These are phyloP conservation scores for Pseudocercospora crystallina DNA, from an alignment of 2,329 filamentous ascomycete genomes.

Conservation along the genomic window DNA sequence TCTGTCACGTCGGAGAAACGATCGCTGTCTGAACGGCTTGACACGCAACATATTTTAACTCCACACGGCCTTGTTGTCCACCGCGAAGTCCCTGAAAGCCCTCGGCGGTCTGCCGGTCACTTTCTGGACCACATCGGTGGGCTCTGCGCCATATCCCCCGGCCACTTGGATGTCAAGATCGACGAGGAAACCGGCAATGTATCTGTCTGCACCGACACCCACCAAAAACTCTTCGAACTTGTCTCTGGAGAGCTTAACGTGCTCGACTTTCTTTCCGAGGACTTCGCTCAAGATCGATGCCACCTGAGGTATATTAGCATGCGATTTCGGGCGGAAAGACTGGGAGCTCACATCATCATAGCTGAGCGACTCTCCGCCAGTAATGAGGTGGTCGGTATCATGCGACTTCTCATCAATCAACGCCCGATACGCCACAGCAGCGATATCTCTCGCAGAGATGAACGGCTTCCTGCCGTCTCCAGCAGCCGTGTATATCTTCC, in stretches of 20 bases:
- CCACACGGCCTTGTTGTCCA: conserved; percentile 11
- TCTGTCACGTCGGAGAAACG: conserved; percentile 51
- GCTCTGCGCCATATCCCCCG: conserved; percentile 7
- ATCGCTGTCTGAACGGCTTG: conserved; percentile 38
- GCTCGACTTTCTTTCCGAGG: conserved; percentile 10
- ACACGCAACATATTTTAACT: no score
- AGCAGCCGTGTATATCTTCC: conserved; percentile 46
- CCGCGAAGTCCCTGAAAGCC: conserved; percentile 11
- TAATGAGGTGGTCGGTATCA: conserved; percentile 42
- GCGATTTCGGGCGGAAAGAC: no score
- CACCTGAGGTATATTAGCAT: conserved; percentile 5
- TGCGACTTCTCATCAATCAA: conserved; percentile 42
- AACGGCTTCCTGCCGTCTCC: conserved; percentile 49
- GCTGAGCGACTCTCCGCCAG: conserved; percentile 36
- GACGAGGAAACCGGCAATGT: conserved; percentile 14
- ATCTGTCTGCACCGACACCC: neutral
- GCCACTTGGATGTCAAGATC: conserved; percentile 17
- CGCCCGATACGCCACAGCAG: conserved; percentile 44
- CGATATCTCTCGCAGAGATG: conserved; percentile 50
- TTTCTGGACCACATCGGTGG: conserved; percentile 12
- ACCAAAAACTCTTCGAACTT: conserved; percentile 8
- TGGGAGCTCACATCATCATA: conserved; percentile 31
- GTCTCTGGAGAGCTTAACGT: conserved; percentile 8
- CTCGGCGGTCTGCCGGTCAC: conserved; percentile 11
- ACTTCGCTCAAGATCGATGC: conserved; percentile 13